Evolutionary conservation across 805 yeast genomes (phyloP).

Genomic region (Ogataea pini): DNA sequence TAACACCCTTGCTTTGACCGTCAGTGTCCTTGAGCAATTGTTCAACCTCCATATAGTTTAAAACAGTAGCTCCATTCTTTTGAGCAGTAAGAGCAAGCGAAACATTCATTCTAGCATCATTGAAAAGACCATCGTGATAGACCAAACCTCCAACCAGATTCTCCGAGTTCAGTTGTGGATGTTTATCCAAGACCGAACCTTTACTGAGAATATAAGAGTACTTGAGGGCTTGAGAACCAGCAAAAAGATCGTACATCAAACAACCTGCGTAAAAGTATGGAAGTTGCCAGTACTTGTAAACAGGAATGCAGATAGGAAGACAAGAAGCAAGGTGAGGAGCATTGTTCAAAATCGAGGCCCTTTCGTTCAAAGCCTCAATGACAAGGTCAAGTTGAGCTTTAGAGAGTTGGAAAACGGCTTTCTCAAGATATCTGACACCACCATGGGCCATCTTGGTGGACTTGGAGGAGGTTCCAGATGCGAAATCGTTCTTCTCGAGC

Average conservation of each 20-base stretch:
- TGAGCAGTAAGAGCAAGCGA: slow-evolving; percentile 84
- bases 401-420: slow-evolving; percentile 89
- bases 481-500: slow-evolving; percentile 86
- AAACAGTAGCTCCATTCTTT: slow-evolving; percentile 83
- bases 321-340: slow-evolving; percentile 90
- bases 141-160: slow-evolving; percentile 87
- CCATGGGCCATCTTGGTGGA: slow-evolving; percentile 98
- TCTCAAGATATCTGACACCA: slow-evolving; percentile 93
- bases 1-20: slow-evolving; percentile 70
- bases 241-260: slow-evolving; percentile 88
- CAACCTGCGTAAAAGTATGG: slow-evolving; percentile 93
- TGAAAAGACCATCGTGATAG: slow-evolving; percentile 93
- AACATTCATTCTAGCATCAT: slow-evolving; percentile 88
- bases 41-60: slow-evolving; percentile 82
- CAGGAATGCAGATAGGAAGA: slow-evolving; percentile 94
- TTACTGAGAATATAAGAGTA: slow-evolving; percentile 72
- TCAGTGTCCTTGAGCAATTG: slow-evolving; percentile 66
- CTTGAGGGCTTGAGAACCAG: slow-evolving; percentile 84
- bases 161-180: slow-evolving; percentile 81
- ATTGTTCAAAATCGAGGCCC: slow-evolving; percentile 80
- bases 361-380: slow-evolving; percentile 84
- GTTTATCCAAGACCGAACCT: slow-evolving; percentile 64
- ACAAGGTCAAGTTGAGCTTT: slow-evolving; percentile 87
- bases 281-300: slow-evolving; percentile 92
- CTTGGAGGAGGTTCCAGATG: slow-evolving; percentile 89